Evolutionary conservation across 2,329 filamentous ascomycete genomes (phyloP).

Genomic region (Fusarium pininemorale): DNA sequence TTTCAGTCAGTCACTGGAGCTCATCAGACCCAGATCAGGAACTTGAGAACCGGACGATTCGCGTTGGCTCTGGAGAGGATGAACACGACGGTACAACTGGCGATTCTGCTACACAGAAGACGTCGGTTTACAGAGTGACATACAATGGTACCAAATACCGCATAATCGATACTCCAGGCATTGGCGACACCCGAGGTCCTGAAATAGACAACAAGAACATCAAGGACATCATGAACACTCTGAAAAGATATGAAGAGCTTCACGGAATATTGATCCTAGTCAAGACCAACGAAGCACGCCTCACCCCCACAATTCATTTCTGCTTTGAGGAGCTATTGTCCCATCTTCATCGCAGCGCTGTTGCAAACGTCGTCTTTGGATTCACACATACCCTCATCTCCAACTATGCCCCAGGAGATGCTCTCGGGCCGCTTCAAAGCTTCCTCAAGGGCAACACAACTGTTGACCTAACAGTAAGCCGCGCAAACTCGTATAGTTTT

Average conservation of each 20-base stretch:
- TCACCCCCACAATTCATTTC: slow-evolving; percentile 9
- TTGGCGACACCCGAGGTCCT: slow-evolving; percentile 25
- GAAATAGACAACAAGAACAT: slow-evolving; percentile 22
- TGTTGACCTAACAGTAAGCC: background rate
- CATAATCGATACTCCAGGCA: slow-evolving; percentile 22
- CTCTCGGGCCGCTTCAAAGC: background rate
- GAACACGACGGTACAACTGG: slow-evolving; percentile 23
- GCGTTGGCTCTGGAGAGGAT: slow-evolving; percentile 9
- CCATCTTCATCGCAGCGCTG: slow-evolving; percentile 17
- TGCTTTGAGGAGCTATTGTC: slow-evolving; percentile 21
- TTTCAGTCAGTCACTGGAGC: background rate
- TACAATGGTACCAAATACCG: background rate
- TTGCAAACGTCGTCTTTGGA: slow-evolving; percentile 24
- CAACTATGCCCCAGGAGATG: slow-evolving; percentile 6
- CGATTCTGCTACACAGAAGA: slow-evolving; percentile 17
- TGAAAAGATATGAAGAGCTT: slow-evolving; percentile 19
- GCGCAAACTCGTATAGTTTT: slow-evolving; percentile 17
- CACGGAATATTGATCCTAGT: slow-evolving; percentile 28
- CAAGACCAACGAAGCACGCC: slow-evolving; percentile 10
- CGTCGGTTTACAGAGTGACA: background rate
- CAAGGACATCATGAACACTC: background rate
- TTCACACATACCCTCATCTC: slow-evolving; percentile 27
- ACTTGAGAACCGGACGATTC: slow-evolving; percentile 4
- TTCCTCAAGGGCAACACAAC: background rate
- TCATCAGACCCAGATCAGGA: background rate